A percentile compares a stretch with the other conserved stretches of the same genome.
Evolutionary conservation across 176 grass and related monocot genomes (phyloP).

Genomic region (Puccinellia tenuiflora): DNA sequence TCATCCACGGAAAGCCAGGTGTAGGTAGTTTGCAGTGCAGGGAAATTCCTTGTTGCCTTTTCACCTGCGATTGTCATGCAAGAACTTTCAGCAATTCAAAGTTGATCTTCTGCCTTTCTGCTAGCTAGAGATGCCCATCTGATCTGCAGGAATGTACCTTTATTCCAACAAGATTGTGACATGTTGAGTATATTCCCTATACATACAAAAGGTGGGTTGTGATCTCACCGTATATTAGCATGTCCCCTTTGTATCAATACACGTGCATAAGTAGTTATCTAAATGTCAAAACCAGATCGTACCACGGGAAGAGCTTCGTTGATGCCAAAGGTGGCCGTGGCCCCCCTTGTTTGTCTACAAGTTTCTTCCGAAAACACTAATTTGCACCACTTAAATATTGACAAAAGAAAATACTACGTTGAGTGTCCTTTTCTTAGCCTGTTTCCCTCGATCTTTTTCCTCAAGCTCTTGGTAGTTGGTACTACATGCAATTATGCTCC

Average conservation of each 20-base stretch:
- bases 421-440: not conserved
- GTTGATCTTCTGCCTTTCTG: constrained; percentile 25
- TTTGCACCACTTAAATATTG: not conserved
- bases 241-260: not conserved
- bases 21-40: constrained; percentile 41
- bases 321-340: not conserved
- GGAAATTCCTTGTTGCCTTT: constrained; percentile 37
- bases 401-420: not conserved
- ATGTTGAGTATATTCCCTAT: constrained; percentile 23
- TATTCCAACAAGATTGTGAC: constrained; percentile 47
- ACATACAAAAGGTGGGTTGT: not conserved
- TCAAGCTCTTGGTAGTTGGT: not conserved
- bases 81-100: constrained; percentile 29
- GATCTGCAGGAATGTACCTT: constrained; percentile 39
- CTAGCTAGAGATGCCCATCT: constrained; percentile 42
- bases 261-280: constrained; percentile 18
- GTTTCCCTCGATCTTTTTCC: not conserved
- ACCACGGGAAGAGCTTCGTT: not conserved
- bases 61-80: constrained; percentile 1
- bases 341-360: not conserved
- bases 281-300: constrained; percentile 13
- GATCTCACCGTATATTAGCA: constrained; percentile 20
- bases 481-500: not conserved
- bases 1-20: constrained; percentile 24
- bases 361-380: not conserved